A percentile compares a stretch with the other conserved stretches of the same genome.
These are phyloP conservation scores for Cystobasidium sp. DNA, from an alignment of 1,284 basidiomycete species.

Conservation along the genomic window DNA sequence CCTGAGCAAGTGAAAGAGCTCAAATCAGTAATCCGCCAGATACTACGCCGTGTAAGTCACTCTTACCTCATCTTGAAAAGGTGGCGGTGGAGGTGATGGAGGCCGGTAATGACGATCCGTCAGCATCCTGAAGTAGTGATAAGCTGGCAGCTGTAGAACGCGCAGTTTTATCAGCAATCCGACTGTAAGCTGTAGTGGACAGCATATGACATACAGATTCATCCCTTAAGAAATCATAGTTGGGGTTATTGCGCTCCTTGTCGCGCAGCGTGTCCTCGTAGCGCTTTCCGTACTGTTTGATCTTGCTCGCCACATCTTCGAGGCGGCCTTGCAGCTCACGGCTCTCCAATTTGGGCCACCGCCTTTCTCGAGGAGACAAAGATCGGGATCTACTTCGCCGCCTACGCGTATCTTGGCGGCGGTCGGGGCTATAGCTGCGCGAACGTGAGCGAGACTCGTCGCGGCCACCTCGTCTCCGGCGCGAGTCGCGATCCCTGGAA, in stretches of 20 bases:
- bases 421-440: conserved; percentile 34
- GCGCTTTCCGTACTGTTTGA: conserved; percentile 75
- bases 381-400: conserved; percentile 48
- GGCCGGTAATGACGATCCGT: conserved; percentile 68
- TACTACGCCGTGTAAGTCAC: too few species aligned
- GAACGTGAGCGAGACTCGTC: conserved; percentile 47
- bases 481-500: conserved; percentile 12
- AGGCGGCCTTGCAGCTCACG: conserved; percentile 77
- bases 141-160: conserved; percentile 69
- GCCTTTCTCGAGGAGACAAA: conserved; percentile 54
- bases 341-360: conserved; percentile 65
- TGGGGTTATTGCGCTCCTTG: conserved; percentile 76
- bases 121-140: conserved; percentile 78
- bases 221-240: conserved; percentile 77
- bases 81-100: conserved; percentile 62
- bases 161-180: conserved; percentile 22
- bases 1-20: conserved; percentile 61
- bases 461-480: neutral
- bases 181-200: neutral
- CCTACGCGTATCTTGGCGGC: neutral
- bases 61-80: conserved; percentile 83
- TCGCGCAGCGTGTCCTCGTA: conserved; percentile 77
- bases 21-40: neutral
- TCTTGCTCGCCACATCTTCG: conserved; percentile 78
- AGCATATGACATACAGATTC: conserved; percentile 63